phyloP scores from a whole-genome alignment of 805 yeast species.

The Ogataea ganodermae region DNA sequence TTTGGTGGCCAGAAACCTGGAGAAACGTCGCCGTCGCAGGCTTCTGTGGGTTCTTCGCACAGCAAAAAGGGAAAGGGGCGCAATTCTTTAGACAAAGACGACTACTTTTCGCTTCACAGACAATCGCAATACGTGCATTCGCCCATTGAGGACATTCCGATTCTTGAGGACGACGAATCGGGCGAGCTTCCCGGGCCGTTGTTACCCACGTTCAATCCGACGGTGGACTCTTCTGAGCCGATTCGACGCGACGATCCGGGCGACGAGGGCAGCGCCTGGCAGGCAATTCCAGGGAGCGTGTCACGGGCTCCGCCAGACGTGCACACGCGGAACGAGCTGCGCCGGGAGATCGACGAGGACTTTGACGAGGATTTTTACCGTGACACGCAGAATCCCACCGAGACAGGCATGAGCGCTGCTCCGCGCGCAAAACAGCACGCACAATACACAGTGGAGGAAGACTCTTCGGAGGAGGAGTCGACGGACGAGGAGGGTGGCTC shows the following conservation, averaged over 20 bases:
- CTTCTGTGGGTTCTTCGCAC: background rate
- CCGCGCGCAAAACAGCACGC: constrained; percentile 7
- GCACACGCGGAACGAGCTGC: constrained; percentile 8
- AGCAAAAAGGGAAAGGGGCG: background rate
- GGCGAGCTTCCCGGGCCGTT: constrained; percentile 28
- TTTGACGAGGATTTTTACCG: constrained; percentile 33
- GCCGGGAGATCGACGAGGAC: constrained; percentile 34
- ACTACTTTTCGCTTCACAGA: constrained; percentile 11
- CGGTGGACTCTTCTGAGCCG: background rate
- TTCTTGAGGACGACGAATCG: constrained; percentile 35
- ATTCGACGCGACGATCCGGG: background rate
- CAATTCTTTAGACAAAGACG: constrained; percentile 7
- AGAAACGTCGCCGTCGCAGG: constrained; percentile 5
- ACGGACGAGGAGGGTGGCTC: constrained; percentile 22
- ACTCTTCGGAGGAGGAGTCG: constrained; percentile 33
- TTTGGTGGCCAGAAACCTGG: background rate
- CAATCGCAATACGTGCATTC: constrained; percentile 14
- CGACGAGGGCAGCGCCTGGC: background rate
- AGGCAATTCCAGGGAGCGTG: background rate
- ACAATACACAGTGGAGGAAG: constrained; percentile 10
- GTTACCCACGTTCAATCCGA: constrained; percentile 27
- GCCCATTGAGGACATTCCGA: constrained; percentile 28
- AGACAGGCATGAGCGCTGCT: constrained; percentile 9
- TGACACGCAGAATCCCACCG: constrained; percentile 19
- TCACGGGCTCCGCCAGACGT: background rate